These are phyloP conservation scores for Mortierella sp. DNA, from an alignment of 371 early-diverging fungal genomes.

Conservation along the genomic window DNA sequence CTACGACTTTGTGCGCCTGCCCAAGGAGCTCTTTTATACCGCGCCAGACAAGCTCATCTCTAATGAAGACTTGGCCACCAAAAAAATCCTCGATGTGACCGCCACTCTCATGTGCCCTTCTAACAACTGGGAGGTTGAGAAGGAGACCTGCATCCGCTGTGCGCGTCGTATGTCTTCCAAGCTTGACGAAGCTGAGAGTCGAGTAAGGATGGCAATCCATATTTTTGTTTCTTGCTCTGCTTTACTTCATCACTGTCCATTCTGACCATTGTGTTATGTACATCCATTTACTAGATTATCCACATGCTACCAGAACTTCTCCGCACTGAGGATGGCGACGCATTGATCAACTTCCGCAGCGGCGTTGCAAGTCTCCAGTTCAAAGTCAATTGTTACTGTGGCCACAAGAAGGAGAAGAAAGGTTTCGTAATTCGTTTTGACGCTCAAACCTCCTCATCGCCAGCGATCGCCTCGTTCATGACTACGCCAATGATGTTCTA, in stretches of 20 bases:
- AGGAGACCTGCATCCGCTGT: conserved; percentile 35
- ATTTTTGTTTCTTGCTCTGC: neutral
- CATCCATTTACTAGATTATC: conserved; percentile 19
- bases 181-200: conserved; percentile 27
- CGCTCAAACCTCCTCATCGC: conserved; percentile 10
- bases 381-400: conserved; percentile 43
- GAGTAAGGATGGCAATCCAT: conserved; percentile 17
- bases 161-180: conserved; percentile 40
- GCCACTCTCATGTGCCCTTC: conserved; percentile 24
- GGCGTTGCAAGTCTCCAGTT: conserved; percentile 44
- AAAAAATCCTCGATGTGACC: conserved; percentile 19
- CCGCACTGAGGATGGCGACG: conserved; percentile 35
- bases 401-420: conserved; percentile 42
- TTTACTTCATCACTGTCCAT: neutral
- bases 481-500: conserved; percentile 42
- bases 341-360: conserved; percentile 29
- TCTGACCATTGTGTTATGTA: neutral
- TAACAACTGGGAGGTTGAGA: conserved; percentile 27
- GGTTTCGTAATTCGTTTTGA: conserved; percentile 42
- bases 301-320: conserved; percentile 38
- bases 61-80: conserved; percentile 24
- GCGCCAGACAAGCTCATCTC: conserved; percentile 39
- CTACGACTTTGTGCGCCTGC: conserved; percentile 34
- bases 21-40: conserved; percentile 23
- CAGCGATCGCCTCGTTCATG: conserved; percentile 18